Evolutionary conservation across 257 asterid genomes (phyloP).

Genomic region (Oldenlandia corymbosa): DNA sequence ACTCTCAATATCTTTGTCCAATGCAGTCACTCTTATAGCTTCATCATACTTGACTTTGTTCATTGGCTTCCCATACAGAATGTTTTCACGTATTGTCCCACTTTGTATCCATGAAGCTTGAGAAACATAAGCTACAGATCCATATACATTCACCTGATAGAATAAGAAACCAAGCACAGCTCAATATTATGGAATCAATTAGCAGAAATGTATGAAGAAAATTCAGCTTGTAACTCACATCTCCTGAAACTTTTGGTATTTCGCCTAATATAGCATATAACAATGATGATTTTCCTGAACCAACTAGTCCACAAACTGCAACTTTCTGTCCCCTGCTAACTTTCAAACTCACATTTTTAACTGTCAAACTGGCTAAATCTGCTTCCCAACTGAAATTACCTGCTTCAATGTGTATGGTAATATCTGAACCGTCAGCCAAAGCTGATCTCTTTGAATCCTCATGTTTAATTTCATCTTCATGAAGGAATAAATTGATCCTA

Average conservation of each 20-base stretch:
- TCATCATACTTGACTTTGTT: conserved; percentile 42
- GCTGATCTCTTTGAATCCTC: conserved; percentile 15
- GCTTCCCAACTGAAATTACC: conserved; percentile 65
- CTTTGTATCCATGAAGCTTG: conserved; percentile 82
- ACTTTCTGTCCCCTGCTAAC: conserved; percentile 49
- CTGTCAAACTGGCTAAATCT: conserved; percentile 26
- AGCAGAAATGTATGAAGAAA: not conserved
- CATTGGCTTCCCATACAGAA: conserved; percentile 68
- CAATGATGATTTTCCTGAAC: conserved; percentile 72
- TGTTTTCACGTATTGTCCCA: conserved; percentile 67
- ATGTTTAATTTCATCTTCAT: conserved; percentile 57
- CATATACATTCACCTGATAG: conserved; percentile 47
- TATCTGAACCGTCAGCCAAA: conserved; percentile 15
- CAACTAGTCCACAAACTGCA: conserved; percentile 72
- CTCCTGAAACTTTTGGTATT: conserved; percentile 58
- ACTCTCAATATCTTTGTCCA: conserved; percentile 64
- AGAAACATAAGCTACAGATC: conserved; percentile 73
- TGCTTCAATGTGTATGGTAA: conserved; percentile 21
- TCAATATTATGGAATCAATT: not conserved
- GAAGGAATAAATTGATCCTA: conserved; percentile 50
- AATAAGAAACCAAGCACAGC: conserved; percentile 6
- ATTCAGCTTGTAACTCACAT: conserved; percentile 32
- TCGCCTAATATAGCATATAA: conserved; percentile 63
- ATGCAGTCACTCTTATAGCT: conserved; percentile 51
- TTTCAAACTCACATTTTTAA: conserved; percentile 27